phyloP scores from a whole-genome alignment of 768 basidiomycete genomes.

The Leccinum barrowsii region DNA sequence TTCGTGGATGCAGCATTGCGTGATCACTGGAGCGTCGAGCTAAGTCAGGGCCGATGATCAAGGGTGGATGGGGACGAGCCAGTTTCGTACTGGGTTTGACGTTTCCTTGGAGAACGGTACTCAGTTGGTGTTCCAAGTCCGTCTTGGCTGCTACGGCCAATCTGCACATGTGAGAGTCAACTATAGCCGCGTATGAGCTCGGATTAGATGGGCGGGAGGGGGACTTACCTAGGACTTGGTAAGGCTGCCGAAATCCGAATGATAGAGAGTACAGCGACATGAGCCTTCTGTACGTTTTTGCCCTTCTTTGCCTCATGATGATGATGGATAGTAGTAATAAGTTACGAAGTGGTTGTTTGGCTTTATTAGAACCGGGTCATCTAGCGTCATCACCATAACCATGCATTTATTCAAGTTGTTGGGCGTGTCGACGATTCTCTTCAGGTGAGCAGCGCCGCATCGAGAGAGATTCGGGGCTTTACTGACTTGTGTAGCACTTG shows the following conservation, averaged over 20 bases:
- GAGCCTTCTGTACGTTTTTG: constrained; percentile 90
- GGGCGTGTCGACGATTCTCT: constrained; percentile 10
- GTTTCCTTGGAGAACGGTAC: constrained; percentile 76
- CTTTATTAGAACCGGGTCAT: constrained; percentile 12
- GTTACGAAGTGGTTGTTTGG: constrained; percentile 20
- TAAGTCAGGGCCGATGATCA: constrained; percentile 30
- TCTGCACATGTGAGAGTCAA: constrained; percentile 83
- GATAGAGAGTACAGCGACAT: constrained; percentile 86
- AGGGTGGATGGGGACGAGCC: constrained; percentile 4
- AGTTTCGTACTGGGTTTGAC: constrained; percentile 81
- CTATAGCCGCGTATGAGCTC: constrained; percentile 37
- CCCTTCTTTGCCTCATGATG: constrained; percentile 90
- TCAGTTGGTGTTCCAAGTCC: constrained; percentile 74
- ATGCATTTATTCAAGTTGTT: constrained; percentile 15
- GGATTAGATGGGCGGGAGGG: neutral
- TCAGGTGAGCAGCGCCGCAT: constrained; percentile 7
- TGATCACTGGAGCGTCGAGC: constrained; percentile 81
- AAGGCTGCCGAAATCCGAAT: constrained; percentile 91
- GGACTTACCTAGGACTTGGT: constrained; percentile 79
- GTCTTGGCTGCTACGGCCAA: constrained; percentile 63
- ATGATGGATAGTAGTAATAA: neutral
- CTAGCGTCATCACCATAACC: neutral
- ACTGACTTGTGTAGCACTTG: constrained; percentile 14
- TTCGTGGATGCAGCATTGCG: constrained; percentile 94
- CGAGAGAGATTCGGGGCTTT: neutral